Percentiles rank a stretch among this genome's conserved stretches.
Conservation (phyloP, 192 early-diverging fungal species). For the Spinellus fusiger region DNA sequence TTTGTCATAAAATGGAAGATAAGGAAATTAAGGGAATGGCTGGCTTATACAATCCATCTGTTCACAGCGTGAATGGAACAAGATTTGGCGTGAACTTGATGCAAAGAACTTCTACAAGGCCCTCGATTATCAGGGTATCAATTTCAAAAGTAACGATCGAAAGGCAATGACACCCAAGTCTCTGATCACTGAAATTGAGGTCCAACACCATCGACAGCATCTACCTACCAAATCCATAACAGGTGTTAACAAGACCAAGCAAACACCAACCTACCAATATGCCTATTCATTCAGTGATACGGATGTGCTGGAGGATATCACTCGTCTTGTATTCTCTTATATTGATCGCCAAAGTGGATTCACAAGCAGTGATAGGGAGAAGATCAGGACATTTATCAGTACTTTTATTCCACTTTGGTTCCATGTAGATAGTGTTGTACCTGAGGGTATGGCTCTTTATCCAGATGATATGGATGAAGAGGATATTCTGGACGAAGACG, state of each 20-base stretch:
- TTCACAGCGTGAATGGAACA: slow-evolving; percentile 83
- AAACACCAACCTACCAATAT: slow-evolving; percentile 45
- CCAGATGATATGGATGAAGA: slow-evolving; percentile 29
- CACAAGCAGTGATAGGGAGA: slow-evolving; percentile 57
- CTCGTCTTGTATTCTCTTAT: slow-evolving; percentile 63
- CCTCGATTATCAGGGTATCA: slow-evolving; percentile 90
- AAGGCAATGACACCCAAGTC: slow-evolving; percentile 69
- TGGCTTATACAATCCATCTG: background rate
- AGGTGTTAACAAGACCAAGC: background rate
- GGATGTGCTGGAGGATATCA: slow-evolving; percentile 69
- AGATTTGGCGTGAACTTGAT: slow-evolving; percentile 94
- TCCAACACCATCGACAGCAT: slow-evolving; percentile 57
- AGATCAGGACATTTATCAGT: slow-evolving; percentile 67
- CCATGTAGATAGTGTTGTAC: slow-evolving; percentile 29
- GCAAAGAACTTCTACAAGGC: slow-evolving; percentile 91
- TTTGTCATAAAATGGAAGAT: slow-evolving; percentile 20
- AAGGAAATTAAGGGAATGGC: background rate
- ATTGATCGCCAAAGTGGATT: slow-evolving; percentile 53
- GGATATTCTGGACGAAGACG: slow-evolving; percentile 1
- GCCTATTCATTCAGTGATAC: slow-evolving; percentile 68
- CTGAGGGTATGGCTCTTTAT: slow-evolving; percentile 12
- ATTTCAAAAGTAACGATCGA: slow-evolving; percentile 82
- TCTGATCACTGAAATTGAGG: slow-evolving; percentile 82
- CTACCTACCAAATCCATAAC: no score
- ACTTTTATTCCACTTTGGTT: slow-evolving; percentile 71